Evolutionary conservation across 2,329 filamentous ascomycete species (phyloP), one percentile per base, ranked within the genome.

Genomic region (Alternaria panax): DNA sequence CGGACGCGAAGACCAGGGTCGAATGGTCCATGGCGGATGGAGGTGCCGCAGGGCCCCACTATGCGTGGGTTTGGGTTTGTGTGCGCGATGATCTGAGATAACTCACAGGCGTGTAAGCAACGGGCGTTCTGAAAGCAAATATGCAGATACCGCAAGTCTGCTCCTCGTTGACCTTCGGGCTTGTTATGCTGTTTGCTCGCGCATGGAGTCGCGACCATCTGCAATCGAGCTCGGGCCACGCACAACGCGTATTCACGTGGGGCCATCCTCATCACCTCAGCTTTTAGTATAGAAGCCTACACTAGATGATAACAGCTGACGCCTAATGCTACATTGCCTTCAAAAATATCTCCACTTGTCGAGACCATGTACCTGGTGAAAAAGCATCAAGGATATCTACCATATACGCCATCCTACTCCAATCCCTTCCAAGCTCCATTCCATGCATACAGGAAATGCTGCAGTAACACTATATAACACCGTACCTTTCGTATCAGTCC

Each of bases 1-100:
- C 75, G 34, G 81, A 81, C 36, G 74, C 71, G 73, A 83, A 81
- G 64, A 80, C 68, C 45, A 73, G 69, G 50, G 66, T 73, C 38
- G 65, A 62, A 62, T 77, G 71, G 57, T 78, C 73, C 75, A 78
- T 78, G 42, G 65, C 60, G 61, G 45, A 66, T 59, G 62, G 65
- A 64, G 59, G 61, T 59, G 54, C 43, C 57, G 60, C 51, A 54
- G 57, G 62, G 63, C 67, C 67, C 70, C 64, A 53, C 69, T 63
- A 56, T 42, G 54, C 38, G 43, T 50, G 40, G 57, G 64, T 62
- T 58, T 57, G 58, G 46, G 50, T 27, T 22, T 22, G 27, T 25
- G 47, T 51, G 9, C 20, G 48, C 14, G 12, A 18, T 32, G 30
- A 51, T 24, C 25, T 36, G 22, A 25, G 25, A 28, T 55, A 14